Conservation (phyloP, 257 asterid genomes). For the Paraleonurus japonicus region DNA sequence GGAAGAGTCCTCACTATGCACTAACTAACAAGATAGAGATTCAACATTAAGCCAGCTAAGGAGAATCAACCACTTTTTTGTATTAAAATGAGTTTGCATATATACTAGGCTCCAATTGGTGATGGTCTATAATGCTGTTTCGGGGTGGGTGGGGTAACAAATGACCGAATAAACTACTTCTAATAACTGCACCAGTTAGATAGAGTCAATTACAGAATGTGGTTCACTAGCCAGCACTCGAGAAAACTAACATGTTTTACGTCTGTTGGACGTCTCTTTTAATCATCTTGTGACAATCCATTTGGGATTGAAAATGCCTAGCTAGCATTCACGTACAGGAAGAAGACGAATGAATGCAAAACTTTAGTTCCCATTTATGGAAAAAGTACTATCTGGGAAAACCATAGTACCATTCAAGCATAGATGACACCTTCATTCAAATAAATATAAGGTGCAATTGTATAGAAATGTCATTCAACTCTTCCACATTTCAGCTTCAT, state of each 20-base stretch:
- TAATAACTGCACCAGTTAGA: not conserved
- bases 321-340: not conserved
- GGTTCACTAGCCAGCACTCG: not conserved
- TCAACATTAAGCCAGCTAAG: not conserved
- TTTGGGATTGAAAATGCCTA: not conserved
- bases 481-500: not conserved
- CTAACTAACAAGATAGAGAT: not conserved
- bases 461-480: not conserved
- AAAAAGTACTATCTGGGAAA: not conserved
- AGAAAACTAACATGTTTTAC: no score
- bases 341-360: not conserved
- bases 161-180: not conserved
- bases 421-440: not conserved
- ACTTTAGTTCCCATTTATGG: not conserved
- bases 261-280: no score
- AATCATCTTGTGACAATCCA: not conserved
- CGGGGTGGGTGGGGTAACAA: no score
- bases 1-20: not conserved
- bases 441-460: not conserved
- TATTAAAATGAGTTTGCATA: not conserved
- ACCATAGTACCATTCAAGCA: not conserved
- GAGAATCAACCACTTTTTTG: not conserved
- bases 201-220: not conserved
- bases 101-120: not conserved
- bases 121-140: not conserved